phyloP scores from a whole-genome alignment of 148 eudicot genomes.

The Rhododendron vialii region DNA sequence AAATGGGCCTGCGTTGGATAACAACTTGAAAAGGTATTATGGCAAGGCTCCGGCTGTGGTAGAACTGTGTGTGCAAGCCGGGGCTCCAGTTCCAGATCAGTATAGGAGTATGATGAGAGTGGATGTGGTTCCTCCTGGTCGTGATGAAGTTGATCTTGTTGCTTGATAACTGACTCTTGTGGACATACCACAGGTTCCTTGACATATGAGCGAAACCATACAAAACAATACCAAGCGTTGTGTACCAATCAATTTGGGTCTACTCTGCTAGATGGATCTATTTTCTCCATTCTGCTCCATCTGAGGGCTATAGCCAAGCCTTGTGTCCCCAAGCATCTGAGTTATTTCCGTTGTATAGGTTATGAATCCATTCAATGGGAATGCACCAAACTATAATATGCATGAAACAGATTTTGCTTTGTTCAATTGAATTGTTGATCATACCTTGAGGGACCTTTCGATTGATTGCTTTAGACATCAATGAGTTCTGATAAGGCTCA shows the following conservation, averaged over 20 bases:
- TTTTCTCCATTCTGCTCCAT: neutral
- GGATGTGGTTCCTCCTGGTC: constrained; percentile 64
- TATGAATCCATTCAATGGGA: neutral
- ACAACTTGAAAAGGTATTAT: constrained; percentile 46
- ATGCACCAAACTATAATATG: neutral
- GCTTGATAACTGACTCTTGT: constrained; percentile 26
- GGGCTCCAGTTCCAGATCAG: constrained; percentile 50
- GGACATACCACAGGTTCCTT: neutral
- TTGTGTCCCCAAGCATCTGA: neutral
- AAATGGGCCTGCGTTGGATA: constrained; percentile 34
- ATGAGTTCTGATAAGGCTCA: neutral
- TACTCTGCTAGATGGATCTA: neutral
- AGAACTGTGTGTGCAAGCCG: constrained; percentile 64
- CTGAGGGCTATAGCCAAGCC: neutral
- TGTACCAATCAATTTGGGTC: neutral
- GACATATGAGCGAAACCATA: neutral
- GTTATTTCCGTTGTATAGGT: neutral
- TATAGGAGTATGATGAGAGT: constrained; percentile 62
- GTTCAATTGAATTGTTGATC: neutral
- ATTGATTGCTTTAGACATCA: neutral
- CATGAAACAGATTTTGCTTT: neutral
- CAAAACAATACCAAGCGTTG: neutral
- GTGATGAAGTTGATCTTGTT: constrained; percentile 70
- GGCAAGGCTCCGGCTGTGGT: constrained; percentile 70
- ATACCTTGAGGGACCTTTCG: neutral